Percentiles rank a stretch among this genome's conserved stretches.
These are phyloP conservation scores for Leccinum boreale DNA, from an alignment of 768 basidiomycete species.

Conservation along the genomic window DNA sequence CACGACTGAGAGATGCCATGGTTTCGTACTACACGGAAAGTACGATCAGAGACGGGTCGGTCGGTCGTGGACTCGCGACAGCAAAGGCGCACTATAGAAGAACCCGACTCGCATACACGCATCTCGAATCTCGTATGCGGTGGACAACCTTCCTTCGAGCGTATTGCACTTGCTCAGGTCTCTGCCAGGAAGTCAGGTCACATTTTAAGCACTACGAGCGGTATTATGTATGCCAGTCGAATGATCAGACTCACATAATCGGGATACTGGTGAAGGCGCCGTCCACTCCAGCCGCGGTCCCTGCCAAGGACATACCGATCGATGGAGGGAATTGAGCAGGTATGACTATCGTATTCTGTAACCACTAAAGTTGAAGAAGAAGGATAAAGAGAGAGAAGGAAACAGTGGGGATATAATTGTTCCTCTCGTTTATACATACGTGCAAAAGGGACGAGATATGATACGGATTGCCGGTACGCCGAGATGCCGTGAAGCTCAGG, in stretches of 20 bases:
- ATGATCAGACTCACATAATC: slow-evolving; percentile 22
- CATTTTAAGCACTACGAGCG: neutral
- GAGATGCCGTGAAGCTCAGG: no score
- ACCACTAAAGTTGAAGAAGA: no score
- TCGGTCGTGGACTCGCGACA: neutral
- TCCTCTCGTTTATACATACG: no score
- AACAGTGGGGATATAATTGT: no score
- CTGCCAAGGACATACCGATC: slow-evolving; percentile 22
- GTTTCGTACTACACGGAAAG: slow-evolving; percentile 56
- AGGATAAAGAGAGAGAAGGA: no score
- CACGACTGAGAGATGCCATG: slow-evolving; percentile 63
- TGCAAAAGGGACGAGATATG: no score
- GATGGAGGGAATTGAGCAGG: neutral
- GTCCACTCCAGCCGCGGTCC: slow-evolving; percentile 14
- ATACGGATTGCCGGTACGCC: no score
- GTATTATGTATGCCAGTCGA: neutral
- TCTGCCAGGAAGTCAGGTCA: slow-evolving; percentile 4
- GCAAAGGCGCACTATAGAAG: slow-evolving; percentile 59
- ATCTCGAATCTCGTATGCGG: slow-evolving; percentile 61
- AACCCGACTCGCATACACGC: slow-evolving; percentile 84
- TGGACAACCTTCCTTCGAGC: slow-evolving; percentile 32
- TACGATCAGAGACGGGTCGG: neutral
- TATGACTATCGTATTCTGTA: no score
- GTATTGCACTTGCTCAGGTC: slow-evolving; percentile 19
- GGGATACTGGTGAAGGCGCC: slow-evolving; percentile 24